A percentile compares a stretch with the other conserved stretches of the same genome.
Conservation (phyloP, 306 rosid species). For the Castanospermum australe region DNA sequence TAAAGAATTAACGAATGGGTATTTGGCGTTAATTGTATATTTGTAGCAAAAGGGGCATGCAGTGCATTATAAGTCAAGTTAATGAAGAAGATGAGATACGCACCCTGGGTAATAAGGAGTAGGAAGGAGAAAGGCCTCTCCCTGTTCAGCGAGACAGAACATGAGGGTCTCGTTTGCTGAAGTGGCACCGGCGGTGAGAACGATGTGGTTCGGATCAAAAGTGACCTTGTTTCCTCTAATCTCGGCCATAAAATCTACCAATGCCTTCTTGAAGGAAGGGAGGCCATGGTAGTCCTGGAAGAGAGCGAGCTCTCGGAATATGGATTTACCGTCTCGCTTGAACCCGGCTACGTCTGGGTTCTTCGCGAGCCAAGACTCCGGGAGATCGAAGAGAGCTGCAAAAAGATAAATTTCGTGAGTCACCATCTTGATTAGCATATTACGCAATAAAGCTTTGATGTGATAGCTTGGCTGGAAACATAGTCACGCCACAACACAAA, state of each 20-base stretch:
- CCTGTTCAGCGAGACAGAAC: constrained; percentile 70
- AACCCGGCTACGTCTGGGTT: constrained; percentile 79
- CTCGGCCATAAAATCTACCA: constrained; percentile 79
- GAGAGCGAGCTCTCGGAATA: constrained; percentile 87
- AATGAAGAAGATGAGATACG: background rate
- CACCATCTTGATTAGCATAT: background rate
- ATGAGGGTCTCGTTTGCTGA: constrained; percentile 83
- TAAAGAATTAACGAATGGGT: too few relatives aligned
- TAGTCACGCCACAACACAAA: background rate
- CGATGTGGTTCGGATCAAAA: constrained; percentile 66
- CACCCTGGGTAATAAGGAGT: constrained; percentile 90
- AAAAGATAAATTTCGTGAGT: background rate
- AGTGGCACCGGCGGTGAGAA: constrained; percentile 81
- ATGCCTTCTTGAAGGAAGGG: constrained; percentile 74
- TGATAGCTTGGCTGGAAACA: too few relatives aligned
- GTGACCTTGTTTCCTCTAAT: constrained; percentile 67
- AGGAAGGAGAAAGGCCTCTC: constrained; percentile 82
- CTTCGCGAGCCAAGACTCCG: constrained; percentile 76
- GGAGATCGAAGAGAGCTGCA: constrained; percentile 77
- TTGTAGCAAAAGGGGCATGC: background rate
- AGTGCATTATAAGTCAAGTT: background rate
- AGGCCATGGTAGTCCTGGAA: constrained; percentile 95
- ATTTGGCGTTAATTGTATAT: too few relatives aligned
- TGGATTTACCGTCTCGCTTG: constrained; percentile 71
- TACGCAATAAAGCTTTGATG: background rate